These are phyloP conservation scores for Cynanchum wilfordii DNA, from an alignment of 257 asterid genomes.

Conservation along the genomic window DNA sequence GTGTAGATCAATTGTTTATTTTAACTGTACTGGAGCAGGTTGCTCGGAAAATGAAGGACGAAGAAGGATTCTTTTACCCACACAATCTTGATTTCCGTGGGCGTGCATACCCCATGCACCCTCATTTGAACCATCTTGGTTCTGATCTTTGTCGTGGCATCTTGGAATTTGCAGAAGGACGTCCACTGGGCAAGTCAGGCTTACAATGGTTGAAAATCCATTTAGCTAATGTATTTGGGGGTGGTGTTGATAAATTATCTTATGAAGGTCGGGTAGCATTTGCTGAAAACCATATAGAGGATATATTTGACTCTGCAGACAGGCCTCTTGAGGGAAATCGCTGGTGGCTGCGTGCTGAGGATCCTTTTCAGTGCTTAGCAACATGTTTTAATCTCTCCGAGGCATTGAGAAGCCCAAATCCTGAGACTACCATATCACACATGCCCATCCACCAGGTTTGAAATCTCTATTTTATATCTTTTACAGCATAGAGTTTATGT, in stretches of 20 bases:
- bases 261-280: slow-evolving; percentile 74
- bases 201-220: slow-evolving; percentile 83
- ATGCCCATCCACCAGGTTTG: slow-evolving; percentile 92
- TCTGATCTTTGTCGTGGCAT: slow-evolving; percentile 94
- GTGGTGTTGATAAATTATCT: slow-evolving; percentile 88
- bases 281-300: slow-evolving; percentile 74
- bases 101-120: slow-evolving; percentile 99
- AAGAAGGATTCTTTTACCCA: slow-evolving; percentile 95
- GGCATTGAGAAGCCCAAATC: slow-evolving; percentile 80
- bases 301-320: slow-evolving; percentile 90
- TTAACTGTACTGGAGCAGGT: slow-evolving; percentile 54
- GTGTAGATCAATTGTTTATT: slow-evolving; percentile 16
- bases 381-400: slow-evolving; percentile 77
- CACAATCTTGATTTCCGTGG: slow-evolving; percentile 98
- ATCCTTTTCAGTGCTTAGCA: slow-evolving; percentile 95
- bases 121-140: slow-evolving; percentile 93
- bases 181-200: slow-evolving; percentile 93
- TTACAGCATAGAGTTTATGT: not conserved
- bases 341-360: slow-evolving; percentile 98
- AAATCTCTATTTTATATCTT: slow-evolving; percentile 1
- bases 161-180: slow-evolving; percentile 92
- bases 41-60: slow-evolving; percentile 93
- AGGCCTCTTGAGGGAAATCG: slow-evolving; percentile 93
- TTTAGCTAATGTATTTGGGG: slow-evolving; percentile 78
- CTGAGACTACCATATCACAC: slow-evolving; percentile 64